A percentile compares a stretch with the other conserved stretches of the same genome.
Evolutionary conservation across 2,329 filamentous ascomycete genomes (phyloP).

Genomic region (Lasiodiplodia gonubiensis): DNA sequence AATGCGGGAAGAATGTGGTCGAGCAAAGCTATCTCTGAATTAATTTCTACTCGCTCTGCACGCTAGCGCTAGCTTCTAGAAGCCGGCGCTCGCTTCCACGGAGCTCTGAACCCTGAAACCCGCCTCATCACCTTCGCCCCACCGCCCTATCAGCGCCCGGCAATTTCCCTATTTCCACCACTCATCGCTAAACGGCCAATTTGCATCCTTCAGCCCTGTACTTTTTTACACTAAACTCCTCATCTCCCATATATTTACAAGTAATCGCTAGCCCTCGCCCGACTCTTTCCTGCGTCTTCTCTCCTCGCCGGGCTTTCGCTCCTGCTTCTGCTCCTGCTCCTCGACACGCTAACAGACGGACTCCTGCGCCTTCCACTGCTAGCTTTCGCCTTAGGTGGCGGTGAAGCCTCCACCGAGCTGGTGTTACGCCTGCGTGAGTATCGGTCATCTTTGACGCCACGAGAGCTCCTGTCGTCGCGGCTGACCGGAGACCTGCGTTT

Average conservation of each 20-base stretch:
- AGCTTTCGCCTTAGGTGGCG: constrained; percentile 24
- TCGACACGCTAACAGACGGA: constrained; percentile 13
- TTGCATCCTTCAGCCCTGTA: neutral
- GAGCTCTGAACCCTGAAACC: constrained; percentile 13
- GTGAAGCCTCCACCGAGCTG: constrained; percentile 29
- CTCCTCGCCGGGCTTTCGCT: constrained; percentile 30
- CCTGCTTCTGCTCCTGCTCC: constrained; percentile 29
- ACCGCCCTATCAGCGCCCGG: constrained; percentile 9
- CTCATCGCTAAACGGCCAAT: neutral
- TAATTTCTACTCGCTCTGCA: neutral
- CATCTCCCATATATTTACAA: constrained; percentile 29
- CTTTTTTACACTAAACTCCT: constrained; percentile 1
- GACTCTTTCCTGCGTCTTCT: constrained; percentile 31
- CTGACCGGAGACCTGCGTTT: constrained; percentile 18
- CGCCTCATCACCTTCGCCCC: constrained; percentile 9
- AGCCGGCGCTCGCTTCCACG: constrained; percentile 9
- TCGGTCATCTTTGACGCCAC: neutral
- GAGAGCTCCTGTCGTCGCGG: neutral
- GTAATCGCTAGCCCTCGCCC: constrained; percentile 38
- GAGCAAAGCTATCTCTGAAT: neutral
- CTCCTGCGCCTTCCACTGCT: constrained; percentile 10
- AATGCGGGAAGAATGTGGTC: neutral
- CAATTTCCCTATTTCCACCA: constrained; percentile 9
- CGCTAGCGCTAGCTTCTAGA: neutral
- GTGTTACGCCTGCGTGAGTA: constrained; percentile 25